A percentile compares a stretch with the other conserved stretches of the same genome.
These are phyloP conservation scores for Dioscorea alata DNA, from an alignment of 106 monocot genomes.

Conservation along the genomic window DNA sequence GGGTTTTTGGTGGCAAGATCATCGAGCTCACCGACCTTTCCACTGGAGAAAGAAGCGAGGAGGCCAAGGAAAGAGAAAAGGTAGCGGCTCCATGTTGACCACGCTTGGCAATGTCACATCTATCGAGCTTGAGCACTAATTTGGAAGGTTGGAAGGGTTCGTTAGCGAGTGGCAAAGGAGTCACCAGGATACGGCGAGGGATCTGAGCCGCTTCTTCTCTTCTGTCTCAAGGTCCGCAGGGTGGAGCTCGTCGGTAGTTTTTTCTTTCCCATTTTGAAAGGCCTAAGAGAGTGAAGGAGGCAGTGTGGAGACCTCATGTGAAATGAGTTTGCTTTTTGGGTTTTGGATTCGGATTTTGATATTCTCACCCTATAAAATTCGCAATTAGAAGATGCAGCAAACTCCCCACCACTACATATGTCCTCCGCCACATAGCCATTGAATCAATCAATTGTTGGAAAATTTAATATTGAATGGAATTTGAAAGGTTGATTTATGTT, in stretches of 20 bases:
- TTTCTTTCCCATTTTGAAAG: conserved; percentile 20
- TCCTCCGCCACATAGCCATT: too few species aligned
- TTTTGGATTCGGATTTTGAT: too few species aligned
- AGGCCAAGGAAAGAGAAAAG: conserved; percentile 94
- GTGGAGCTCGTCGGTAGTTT: neutral
- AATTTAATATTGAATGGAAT: too few species aligned
- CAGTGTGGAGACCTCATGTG: too few species aligned
- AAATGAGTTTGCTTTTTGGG: too few species aligned
- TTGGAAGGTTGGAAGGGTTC: conserved; percentile 41
- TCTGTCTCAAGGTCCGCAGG: conserved; percentile 40
- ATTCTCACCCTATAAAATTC: too few species aligned
- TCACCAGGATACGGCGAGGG: conserved; percentile 52
- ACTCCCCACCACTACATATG: too few species aligned
- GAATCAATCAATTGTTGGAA: too few species aligned
- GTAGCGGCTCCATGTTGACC: conserved; percentile 88
- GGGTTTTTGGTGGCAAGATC: conserved; percentile 79
- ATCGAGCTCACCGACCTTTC: conserved; percentile 77
- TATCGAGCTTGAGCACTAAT: conserved; percentile 54
- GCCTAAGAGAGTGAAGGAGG: too few species aligned
- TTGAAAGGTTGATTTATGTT: too few species aligned
- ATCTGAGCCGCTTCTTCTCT: conserved; percentile 46
- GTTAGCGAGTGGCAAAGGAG: conserved; percentile 46
- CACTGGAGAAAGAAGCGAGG: conserved; percentile 61
- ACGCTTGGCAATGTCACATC: conserved; percentile 81
- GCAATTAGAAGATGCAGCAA: too few species aligned